phyloP scores from a whole-genome alignment of 2,329 filamentous ascomycete genomes.

The Aureobasidium sp. region DNA sequence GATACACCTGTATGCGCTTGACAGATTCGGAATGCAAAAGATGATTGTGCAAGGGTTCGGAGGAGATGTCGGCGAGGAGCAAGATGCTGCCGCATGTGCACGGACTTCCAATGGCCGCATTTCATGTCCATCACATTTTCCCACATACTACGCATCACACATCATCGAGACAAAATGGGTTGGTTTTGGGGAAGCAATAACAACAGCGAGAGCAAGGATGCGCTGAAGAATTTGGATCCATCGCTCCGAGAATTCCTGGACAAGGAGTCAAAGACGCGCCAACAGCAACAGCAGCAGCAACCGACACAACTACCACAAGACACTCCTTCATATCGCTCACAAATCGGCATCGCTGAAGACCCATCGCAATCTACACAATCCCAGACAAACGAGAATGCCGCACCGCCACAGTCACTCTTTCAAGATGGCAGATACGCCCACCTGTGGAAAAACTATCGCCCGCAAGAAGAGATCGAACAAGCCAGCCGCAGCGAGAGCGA shows the following conservation, averaged over 20 bases:
- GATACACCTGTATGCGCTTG: too few relatives aligned
- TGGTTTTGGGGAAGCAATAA: slow-evolving; percentile 50
- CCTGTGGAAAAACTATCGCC: slow-evolving; percentile 85
- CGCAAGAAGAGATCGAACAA: slow-evolving; percentile 60
- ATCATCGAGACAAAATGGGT: slow-evolving; percentile 39
- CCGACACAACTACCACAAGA: slow-evolving; percentile 1
- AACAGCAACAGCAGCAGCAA: slow-evolving; percentile 15
- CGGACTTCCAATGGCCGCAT: background rate
- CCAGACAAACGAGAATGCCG: slow-evolving; percentile 22
- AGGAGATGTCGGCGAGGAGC: background rate
- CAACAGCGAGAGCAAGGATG: slow-evolving; percentile 39
- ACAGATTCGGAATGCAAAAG: background rate
- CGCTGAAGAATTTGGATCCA: slow-evolving; percentile 69
- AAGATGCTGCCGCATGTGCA: background rate
- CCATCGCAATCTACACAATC: slow-evolving; percentile 15
- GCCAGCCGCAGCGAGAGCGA: slow-evolving; percentile 68
- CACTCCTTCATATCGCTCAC: slow-evolving; percentile 20
- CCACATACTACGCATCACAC: background rate
- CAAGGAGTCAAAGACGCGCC: slow-evolving; percentile 57
- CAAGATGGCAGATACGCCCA: slow-evolving; percentile 70
- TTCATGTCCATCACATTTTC: background rate
- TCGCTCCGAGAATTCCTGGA: slow-evolving; percentile 76
- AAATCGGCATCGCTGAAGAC: slow-evolving; percentile 20
- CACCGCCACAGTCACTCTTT: slow-evolving; percentile 48
- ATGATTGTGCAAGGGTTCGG: background rate